Evolutionary conservation across 169 alveolate species (phyloP).

Genomic region (Babesia caballi): DNA sequence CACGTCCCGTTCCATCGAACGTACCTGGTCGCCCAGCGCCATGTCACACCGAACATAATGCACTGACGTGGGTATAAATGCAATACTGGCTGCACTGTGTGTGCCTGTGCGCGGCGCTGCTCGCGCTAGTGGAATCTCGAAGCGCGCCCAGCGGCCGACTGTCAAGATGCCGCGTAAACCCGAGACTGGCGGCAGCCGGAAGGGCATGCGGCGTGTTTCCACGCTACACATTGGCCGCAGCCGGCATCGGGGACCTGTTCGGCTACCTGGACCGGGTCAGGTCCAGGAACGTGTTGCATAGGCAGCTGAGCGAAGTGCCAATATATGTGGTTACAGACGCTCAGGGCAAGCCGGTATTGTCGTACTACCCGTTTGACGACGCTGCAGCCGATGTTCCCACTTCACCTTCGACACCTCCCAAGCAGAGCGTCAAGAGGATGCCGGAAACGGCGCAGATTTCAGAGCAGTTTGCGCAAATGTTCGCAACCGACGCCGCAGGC

Average conservation of each 20-base stretch:
- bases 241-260: background rate
- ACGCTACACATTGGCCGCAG: background rate
- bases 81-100: background rate
- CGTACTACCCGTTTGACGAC: conserved; percentile 17
- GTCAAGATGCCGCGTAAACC: background rate
- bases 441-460: background rate
- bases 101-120: background rate
- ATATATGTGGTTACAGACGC: conserved; percentile 14
- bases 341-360: conserved; percentile 9
- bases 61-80: background rate
- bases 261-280: background rate
- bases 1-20: no score
- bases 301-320: background rate
- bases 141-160: background rate
- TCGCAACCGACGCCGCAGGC: background rate
- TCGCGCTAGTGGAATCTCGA: background rate
- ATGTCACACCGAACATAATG: no score
- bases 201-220: background rate
- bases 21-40: no score
- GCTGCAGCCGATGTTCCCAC: background rate
- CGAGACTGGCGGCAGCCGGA: background rate
- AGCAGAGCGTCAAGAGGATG: background rate
- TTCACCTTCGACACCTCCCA: background rate
- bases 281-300: background rate
- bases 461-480: background rate